Evolutionary conservation across 768 basidiomycete species (phyloP), one percentile per base, ranked within the genome.

Genomic region (Gloeostereum incarnatum): DNA sequence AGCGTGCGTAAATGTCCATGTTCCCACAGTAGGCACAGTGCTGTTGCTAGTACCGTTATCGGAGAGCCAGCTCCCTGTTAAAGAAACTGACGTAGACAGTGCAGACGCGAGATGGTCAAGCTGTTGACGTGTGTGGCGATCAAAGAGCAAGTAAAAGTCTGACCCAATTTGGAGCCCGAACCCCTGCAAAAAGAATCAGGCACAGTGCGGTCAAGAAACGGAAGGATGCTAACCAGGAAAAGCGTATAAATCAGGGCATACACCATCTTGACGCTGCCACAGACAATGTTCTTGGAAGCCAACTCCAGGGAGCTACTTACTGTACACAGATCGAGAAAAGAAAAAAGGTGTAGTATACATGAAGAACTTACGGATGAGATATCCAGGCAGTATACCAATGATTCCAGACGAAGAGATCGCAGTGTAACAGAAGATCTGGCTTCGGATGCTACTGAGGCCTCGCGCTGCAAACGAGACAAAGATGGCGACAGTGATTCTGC

Each of bases 361-460:
- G 24, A 30, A 27, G 31, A 8, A 61, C 80, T 42, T 53, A 86
- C 86, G 55, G 42, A 89, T 85, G 35, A 88, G 69, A 58, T 82
- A 92, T 1, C 87, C 90, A n/a, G 90, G 90, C 31, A 93, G 70
- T 43, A 94, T 90, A 25, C 86, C 78, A 22, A 93, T 85, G 39
- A 93, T 86, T 18, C 79, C 80, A 36, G 88, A 71, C 6, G 87
- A 90, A 1, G 91, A 91, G 42, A 94, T 83, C 3, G 92, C 85
- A 2, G 87, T 82, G 53, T 93, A 96, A 55, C 91, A 96, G 59
- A 96, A 94, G 35, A 85, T 69, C 35, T 79, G 71, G 35, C 68
- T 73, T 13, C 71, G 71, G 42, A 90, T 87, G 45, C 81, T 83
- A 43, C 87, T 83, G 23, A 96, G 61, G 6, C 80, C 90, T 31